Evolutionary conservation across 768 basidiomycete species (phyloP).

Genomic region (Amanita exitialis): DNA sequence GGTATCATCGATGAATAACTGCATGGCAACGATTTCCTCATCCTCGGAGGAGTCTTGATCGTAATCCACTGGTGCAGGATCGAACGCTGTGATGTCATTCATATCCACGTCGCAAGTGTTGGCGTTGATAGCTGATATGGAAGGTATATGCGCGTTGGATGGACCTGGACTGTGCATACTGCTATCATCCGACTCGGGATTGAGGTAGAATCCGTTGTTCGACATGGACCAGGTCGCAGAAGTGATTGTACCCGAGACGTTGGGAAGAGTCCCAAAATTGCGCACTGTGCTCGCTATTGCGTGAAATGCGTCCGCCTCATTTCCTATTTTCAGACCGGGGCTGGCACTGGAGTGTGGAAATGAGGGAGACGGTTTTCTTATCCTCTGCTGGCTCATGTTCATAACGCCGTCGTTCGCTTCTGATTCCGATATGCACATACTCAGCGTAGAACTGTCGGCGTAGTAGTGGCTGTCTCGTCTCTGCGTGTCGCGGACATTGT

Average conservation of each 20-base stretch:
- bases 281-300: background rate
- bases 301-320: background rate
- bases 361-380: background rate
- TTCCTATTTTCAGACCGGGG: background rate
- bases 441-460: background rate
- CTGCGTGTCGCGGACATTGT: background rate
- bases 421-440: background rate
- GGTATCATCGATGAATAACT: background rate
- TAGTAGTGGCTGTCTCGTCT: background rate
- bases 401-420: background rate
- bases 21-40: conserved; percentile 2
- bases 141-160: background rate
- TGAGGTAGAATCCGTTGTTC: background rate
- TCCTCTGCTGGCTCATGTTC: background rate
- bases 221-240: background rate
- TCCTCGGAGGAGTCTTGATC: background rate
- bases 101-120: background rate
- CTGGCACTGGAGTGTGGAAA: background rate
- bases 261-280: background rate
- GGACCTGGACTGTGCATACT: background rate
- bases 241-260: background rate
- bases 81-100: background rate
- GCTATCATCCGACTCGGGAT: background rate
- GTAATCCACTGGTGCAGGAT: background rate
- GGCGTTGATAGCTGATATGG: background rate